Evolutionary conservation across 371 early-diverging fungal genomes (phyloP), one percentile per base, ranked within the genome.

Genomic region (Lichtheimia ornata): DNA sequence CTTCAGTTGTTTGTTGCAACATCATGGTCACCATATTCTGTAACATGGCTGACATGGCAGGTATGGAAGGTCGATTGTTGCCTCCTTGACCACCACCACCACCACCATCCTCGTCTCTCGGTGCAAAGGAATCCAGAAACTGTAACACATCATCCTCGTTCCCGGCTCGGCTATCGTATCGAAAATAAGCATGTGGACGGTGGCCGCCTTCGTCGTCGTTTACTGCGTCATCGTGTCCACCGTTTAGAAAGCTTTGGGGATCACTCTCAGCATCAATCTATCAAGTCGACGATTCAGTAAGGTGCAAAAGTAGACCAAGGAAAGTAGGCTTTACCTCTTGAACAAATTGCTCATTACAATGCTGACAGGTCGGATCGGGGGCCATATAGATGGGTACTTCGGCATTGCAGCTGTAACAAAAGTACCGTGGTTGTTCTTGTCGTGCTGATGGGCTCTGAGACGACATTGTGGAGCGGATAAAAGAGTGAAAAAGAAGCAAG

Each of bases 291-390:
- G 35, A 35, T 35, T 35, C 35, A 22, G 14, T 28, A 18, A 18
- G n/a, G 45, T 40, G n/a, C 12, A 7, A 7, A 1, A 27, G 50
- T 13, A 20, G 50, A 50, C 24, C 18, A 50, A 15, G 11, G 1
- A 9, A 35, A 35, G 35, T 45, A 45, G 14, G 2, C 54, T 62
- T 62, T 71, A 87, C 89, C 74, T 86, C 79, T 74, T 88, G 86
- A 15, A 87, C 84, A 70, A 88, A 88, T 45, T 85, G 84, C 30
- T 76, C 77, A 62, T 84, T 78, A 62, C 87, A 88, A n/a, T 50
- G 59, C 49, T 87, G 87, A 63, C 89, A 88, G 50, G 85, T 81
- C 4, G 84, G 87, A 59, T 85, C 81, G 5, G 82, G 82, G 3
- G 77, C 82, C 75, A 78, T 73, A 40, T 78, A 73, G 44, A 76